Base-by-base conservation (phyloP, 495 filamentous ascomycete species). In the Trichoderma reesei region DNA sequence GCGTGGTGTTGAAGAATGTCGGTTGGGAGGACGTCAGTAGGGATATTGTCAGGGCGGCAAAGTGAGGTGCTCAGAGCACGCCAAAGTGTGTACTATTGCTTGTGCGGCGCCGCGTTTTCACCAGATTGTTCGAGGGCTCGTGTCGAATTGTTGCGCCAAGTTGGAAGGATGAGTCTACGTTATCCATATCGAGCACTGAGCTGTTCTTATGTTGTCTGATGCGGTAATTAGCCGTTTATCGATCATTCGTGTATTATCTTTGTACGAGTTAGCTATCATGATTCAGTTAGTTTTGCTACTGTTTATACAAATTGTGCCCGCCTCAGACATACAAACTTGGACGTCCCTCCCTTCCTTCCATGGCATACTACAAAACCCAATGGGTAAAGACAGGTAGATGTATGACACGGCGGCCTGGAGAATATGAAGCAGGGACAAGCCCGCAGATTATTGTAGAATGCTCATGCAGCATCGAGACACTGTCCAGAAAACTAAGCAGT, bases 21-120 rank as follows among this genome's bases (percentile, higher is more conserved):
- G 78, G 79, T 41, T 85, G 83, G 74, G 83, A 82, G 62, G 82
- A 88, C 65, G 69, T 84, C 46, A 76, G 82, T 64, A 67, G 66
- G 42, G 71, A 80, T 56, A 76, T 84, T 16, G 71, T 67, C 41
- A 74, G 70, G 61, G 75, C 34, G 51, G 51, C 20, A 33, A 56
- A 56, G 8, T 56, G 26, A 56, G 34, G 18, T 6, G 20, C 16
- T 56, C 51, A 7, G 20, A 56, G 3, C 34, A 46, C 42, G 42
- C 3, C 9, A n/a, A 13, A 3, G 18, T 56, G 26, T 31, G 4
- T 9, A 20, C 16, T 31, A 11, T 56, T 56, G 51, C 31, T 56
- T 56, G 26, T 56, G 31, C 9, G 13, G 51, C 31, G 14, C 4
- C 44, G 16, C 34, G 13, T 9, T 34, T 34, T 8, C 20, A 33